Conservation (phyloP, 2,329 filamentous ascomycete species). For the Pseudocercospora pini-densiflorae region DNA sequence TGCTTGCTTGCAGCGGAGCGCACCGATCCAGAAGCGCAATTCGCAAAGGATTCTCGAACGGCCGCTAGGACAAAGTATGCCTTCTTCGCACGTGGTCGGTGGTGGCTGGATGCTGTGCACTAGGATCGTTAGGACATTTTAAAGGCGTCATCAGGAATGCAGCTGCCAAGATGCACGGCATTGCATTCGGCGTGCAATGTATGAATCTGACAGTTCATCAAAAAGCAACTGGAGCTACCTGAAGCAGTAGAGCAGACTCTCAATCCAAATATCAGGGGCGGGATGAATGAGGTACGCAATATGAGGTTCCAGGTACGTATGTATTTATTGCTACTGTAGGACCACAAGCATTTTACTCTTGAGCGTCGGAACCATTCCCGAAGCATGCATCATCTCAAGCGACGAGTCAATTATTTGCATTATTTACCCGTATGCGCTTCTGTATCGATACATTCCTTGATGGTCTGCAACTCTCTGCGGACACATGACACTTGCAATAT, state of each 20-base stretch:
- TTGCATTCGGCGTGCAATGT: too few species aligned
- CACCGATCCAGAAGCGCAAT: background rate
- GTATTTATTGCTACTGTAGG: too few species aligned
- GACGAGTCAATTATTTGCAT: background rate
- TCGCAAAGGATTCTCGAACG: background rate
- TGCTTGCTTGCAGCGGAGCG: constrained; percentile 1
- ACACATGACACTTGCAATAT: too few species aligned
- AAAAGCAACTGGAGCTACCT: background rate
- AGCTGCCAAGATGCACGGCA: background rate
- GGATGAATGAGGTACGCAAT: background rate
- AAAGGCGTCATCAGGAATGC: background rate
- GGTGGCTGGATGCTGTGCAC: constrained; percentile 4
- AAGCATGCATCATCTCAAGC: background rate
- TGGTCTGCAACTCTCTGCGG: too few species aligned
- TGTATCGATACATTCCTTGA: background rate
- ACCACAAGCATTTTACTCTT: background rate
- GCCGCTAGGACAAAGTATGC: background rate
- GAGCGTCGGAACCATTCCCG: background rate
- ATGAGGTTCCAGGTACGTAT: too few species aligned
- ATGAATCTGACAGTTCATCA: too few species aligned
- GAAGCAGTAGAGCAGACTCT: background rate
- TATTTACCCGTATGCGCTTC: background rate
- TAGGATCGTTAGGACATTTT: background rate
- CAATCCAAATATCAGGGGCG: background rate
- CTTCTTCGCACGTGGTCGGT: background rate